Evolutionary conservation across 2,329 filamentous ascomycete genomes (phyloP).

Genomic region (Ophiosphaerella herpotricha): DNA sequence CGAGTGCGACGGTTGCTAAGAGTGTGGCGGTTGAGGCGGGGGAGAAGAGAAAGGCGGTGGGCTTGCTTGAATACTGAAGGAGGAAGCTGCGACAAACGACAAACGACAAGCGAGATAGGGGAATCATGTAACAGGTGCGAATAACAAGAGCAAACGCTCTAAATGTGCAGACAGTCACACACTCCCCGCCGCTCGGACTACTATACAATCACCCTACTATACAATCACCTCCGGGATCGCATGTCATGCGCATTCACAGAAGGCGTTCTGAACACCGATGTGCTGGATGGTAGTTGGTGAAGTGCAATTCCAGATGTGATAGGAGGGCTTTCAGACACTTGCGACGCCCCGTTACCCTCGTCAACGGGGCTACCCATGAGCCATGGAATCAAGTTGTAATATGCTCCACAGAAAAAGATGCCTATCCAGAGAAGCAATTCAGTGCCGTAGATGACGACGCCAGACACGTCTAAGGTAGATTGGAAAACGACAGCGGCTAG

Average conservation of each 20-base stretch:
- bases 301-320: conserved; percentile 43
- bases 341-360: not conserved
- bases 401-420: conserved; percentile 67
- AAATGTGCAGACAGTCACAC: not conserved
- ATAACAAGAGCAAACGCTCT: not conserved
- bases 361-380: conserved; percentile 44
- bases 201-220: conserved; percentile 6
- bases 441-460: conserved; percentile 68
- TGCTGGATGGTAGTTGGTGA: conserved; percentile 61
- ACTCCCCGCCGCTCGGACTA: conserved; percentile 4
- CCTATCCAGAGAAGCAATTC: conserved; percentile 71
- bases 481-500: conserved; percentile 68
- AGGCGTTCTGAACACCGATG: conserved; percentile 66
- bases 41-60: conserved; percentile 15
- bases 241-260: conserved; percentile 46
- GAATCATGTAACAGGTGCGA: not conserved
- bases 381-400: conserved; percentile 68
- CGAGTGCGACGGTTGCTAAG: not conserved
- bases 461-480: conserved; percentile 61
- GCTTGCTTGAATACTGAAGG: conserved; percentile 8
- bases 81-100: conserved; percentile 5
- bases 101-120: not conserved
- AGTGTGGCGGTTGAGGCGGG: conserved; percentile 2
- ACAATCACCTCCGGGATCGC: conserved; percentile 4
- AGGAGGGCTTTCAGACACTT: not conserved